Evolutionary conservation across 2,329 filamentous ascomycete genomes (phyloP), one percentile per base, ranked within the genome.

Genomic region (Zymoseptoria pseudotritici): DNA sequence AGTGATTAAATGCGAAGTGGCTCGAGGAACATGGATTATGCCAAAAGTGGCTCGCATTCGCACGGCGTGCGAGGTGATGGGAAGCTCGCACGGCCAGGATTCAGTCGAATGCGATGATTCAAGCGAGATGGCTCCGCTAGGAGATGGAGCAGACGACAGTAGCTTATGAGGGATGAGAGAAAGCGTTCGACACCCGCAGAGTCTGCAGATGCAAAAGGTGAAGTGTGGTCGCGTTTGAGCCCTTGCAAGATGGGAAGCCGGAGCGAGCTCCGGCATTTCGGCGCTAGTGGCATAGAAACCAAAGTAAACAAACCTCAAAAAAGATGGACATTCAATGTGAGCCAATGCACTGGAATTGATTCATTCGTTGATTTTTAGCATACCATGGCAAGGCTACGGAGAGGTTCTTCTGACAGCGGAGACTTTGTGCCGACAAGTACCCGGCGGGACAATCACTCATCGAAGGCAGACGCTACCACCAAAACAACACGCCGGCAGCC

Each of bases 381-480:
- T 17, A 24, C n/a, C 20, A 60, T 60, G 58, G 58, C 58, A 20
- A 54, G 58, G 46, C 54, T 60, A 20, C 58, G 58, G 50, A 50
- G 54, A 53, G 42, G 56, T 22, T 46, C 36, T 5, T n/a, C 17
- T 46, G 36, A 46, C 17, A 46, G 36, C 13, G 36, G 13, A 46
- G 36, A 46, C 36, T 46, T 46, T 46, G 36, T 46, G 36, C 36
- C 36, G 7, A 46, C 36, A 46, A 17, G 3, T 6, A 17, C 13
- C 13, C 36, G 36, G 36, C 36, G 17, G 36, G 36, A n/a, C 36
- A 46, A 46, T n/a, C 36, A 5, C 36, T 46, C 36, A n/a, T 46
- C 36, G 13, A 46, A n/a, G 13, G n/a, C 13, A 46, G 36, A 46
- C 36, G 36, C 17, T 17, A 46, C 36, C 36, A 46, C 13, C 13